phyloP scores from a whole-genome alignment of 441 rosid species.

The Corymbia citriodora region DNA sequence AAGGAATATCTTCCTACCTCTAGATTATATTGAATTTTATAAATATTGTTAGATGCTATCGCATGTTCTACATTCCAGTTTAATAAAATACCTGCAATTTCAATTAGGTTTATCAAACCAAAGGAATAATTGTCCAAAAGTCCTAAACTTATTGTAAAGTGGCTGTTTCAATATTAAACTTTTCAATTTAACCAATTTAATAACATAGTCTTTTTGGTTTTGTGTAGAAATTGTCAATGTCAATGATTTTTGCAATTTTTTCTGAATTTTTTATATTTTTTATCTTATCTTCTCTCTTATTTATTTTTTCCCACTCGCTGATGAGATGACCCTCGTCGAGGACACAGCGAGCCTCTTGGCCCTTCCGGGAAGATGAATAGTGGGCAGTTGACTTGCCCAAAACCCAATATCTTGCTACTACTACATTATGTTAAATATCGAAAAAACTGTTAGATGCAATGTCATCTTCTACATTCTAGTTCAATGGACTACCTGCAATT shows the following conservation, averaged over 20 bases:
- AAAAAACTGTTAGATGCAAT: neutral
- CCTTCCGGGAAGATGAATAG: neutral
- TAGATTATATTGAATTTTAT: neutral
- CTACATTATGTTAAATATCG: neutral
- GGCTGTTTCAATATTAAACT: rapidly evolving
- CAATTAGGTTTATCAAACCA: neutral
- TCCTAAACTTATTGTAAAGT: rapidly evolving
- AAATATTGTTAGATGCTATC: neutral
- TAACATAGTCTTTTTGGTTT: neutral
- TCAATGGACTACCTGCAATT: neutral
- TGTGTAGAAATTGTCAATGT: neutral
- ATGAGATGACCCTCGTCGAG: neutral
- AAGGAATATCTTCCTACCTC: neutral
- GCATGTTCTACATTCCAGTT: neutral
- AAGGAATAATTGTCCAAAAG: neutral
- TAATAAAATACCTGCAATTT: neutral
- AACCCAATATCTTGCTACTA: neutral
- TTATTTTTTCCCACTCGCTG: neutral
- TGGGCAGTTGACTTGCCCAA: neutral
- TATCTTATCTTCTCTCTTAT: neutral
- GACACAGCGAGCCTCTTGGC: neutral
- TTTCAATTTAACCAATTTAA: neutral
- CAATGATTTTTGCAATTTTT: neutral
- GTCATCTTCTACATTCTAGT: neutral
- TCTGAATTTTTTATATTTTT: neutral